phyloP scores from a whole-genome alignment of 2,329 filamentous ascomycete genomes.

The Myriosclerotinia scirpicola region DNA sequence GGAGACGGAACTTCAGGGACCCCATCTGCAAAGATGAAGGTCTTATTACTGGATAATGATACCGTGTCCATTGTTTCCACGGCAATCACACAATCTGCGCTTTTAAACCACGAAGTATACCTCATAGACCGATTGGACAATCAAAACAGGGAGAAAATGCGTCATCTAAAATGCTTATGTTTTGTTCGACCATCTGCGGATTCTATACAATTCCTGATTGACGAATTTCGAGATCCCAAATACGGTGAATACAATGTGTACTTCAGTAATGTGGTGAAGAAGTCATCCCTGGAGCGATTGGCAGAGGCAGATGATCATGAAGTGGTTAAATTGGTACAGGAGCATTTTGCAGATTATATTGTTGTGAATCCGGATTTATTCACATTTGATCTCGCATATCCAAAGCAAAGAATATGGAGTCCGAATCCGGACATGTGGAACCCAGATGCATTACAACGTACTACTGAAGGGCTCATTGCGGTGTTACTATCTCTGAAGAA shows the following conservation, averaged over 20 bases:
- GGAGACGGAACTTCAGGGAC: conserved; percentile 69
- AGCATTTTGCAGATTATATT: conserved; percentile 94
- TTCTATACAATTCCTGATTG: conserved; percentile 89
- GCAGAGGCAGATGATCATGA: conserved; percentile 98
- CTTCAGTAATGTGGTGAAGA: conserved; percentile 97
- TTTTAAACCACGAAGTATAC: conserved; percentile 96
- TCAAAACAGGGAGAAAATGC: conserved; percentile 89
- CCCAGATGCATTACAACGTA: conserved; percentile 78
- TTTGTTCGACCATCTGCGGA: conserved; percentile 90
- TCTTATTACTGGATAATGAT: conserved; percentile 87
- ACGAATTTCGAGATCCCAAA: conserved; percentile 92
- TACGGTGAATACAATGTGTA: conserved; percentile 98
- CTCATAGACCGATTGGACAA: conserved; percentile 97
- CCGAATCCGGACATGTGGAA: conserved; percentile 86
- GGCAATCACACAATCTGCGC: conserved; percentile 89
- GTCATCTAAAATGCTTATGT: conserved; percentile 89
- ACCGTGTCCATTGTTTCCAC: conserved; percentile 93
- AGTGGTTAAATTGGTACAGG: conserved; percentile 89
- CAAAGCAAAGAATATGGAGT: conserved; percentile 77
- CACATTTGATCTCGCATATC: conserved; percentile 71
- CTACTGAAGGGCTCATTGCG: conserved; percentile 83
- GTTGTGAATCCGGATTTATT: conserved; percentile 95
- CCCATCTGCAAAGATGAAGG: conserved; percentile 93
- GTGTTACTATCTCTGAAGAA: conserved; percentile 89
- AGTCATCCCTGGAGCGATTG: conserved; percentile 88